Percentiles rank a stretch among this genome's conserved stretches.
Conservation (phyloP, 495 filamentous ascomycete species). For the Physcia stellaris region DNA sequence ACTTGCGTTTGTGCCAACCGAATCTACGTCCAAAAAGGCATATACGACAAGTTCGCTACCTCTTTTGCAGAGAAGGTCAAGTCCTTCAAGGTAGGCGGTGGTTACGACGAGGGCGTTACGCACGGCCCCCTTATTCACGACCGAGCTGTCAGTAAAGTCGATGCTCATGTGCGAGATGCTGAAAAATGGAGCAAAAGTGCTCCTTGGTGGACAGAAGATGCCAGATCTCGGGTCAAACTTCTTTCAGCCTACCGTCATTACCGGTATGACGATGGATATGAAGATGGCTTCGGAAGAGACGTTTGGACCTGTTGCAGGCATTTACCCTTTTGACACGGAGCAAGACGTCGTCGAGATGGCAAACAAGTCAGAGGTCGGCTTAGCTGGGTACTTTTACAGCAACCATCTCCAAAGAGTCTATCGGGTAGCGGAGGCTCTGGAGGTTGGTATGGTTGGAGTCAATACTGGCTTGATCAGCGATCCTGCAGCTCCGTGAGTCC, state of each 20-base stretch:
- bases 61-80: constrained; percentile 63
- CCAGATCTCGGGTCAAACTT: constrained; percentile 60
- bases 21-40: constrained; percentile 64
- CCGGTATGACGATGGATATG: constrained; percentile 72
- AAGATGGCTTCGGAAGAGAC: constrained; percentile 68
- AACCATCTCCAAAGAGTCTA: constrained; percentile 57
- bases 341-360: constrained; percentile 71
- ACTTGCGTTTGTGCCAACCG: constrained; percentile 87
- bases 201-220: constrained; percentile 55
- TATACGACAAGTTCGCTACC: constrained; percentile 63
- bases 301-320: constrained; percentile 71
- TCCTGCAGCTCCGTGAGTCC: constrained; percentile 49
- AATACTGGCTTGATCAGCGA: constrained; percentile 79
- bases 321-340: constrained; percentile 75
- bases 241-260: constrained; percentile 69
- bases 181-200: constrained; percentile 56
- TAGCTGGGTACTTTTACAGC: constrained; percentile 81
- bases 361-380: constrained; percentile 61
- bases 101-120: constrained; percentile 55
- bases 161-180: constrained; percentile 66
- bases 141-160: constrained; percentile 61
- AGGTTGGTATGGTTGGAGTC: constrained; percentile 83
- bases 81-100: constrained; percentile 62
- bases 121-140: constrained; percentile 77
- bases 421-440: constrained; percentile 69